Percentiles rank a stretch among this genome's conserved stretches.
Conservation (phyloP, 768 basidiomycete species). For the Termitomyces eurrhizus region DNA sequence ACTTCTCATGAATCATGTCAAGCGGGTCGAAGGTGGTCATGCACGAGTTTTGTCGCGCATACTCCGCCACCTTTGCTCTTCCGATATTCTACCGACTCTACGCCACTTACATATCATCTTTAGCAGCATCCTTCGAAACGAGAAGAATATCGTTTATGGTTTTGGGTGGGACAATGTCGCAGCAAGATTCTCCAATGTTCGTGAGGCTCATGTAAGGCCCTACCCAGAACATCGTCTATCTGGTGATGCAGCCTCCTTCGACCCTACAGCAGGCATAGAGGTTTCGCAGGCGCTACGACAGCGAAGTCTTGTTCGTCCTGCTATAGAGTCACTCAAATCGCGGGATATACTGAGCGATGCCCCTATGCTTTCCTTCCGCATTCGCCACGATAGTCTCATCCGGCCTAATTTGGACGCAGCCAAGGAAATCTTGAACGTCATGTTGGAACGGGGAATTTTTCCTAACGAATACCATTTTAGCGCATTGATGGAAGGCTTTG, state of each 20-base stretch:
- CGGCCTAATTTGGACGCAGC: conserved; percentile 49
- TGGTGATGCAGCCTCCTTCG: conserved; percentile 30
- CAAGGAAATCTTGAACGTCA: conserved; percentile 47
- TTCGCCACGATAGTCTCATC: conserved; percentile 56
- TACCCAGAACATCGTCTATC: conserved; percentile 20
- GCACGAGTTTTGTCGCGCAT: conserved; percentile 46
- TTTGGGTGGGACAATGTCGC: conserved; percentile 44
- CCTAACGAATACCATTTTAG: conserved; percentile 71
- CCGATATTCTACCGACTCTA: conserved; percentile 41
- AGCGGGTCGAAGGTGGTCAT: conserved; percentile 35
- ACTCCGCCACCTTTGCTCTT: conserved; percentile 42
- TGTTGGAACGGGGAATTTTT: conserved; percentile 66
- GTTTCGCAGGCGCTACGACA: conserved; percentile 27
- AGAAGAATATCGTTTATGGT: conserved; percentile 42
- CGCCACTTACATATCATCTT: conserved; percentile 56
- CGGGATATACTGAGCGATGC: conserved; percentile 53
- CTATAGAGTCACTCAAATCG: conserved; percentile 41
- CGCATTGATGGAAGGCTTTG: conserved; percentile 75
- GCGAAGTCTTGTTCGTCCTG: conserved; percentile 31
- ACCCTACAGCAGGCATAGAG: conserved; percentile 46
- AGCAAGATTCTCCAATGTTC: conserved; percentile 33
- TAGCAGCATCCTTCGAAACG: conserved; percentile 45
- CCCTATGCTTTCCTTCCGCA: conserved; percentile 55
- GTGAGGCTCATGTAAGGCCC: conserved; percentile 10
- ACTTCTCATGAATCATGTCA: conserved; percentile 51